Conservation (phyloP, 257 asterid species). For the Rubia yunnanensis region DNA sequence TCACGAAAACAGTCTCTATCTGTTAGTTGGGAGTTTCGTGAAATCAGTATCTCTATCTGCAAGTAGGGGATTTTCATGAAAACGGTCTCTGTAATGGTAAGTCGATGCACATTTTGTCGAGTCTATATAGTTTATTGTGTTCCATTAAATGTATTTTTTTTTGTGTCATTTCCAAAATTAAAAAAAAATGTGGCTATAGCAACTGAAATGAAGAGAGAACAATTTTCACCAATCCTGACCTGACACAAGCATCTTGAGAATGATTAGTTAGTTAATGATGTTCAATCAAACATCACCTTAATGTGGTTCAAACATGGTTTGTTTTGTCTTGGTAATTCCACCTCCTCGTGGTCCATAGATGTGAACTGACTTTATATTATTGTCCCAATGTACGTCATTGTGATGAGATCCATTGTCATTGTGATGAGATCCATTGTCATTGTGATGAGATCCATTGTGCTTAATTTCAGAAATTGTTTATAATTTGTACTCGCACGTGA, state of each 20-base stretch:
- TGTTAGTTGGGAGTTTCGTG: background rate
- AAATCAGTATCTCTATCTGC: too few relatives aligned
- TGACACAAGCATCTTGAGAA: background rate
- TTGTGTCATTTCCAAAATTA: slow-evolving; percentile 4
- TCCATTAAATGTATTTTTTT: background rate
- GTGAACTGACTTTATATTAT: background rate
- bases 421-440: background rate
- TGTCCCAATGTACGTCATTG: background rate
- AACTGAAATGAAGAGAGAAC: slow-evolving; percentile 3
- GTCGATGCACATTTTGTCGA: background rate
- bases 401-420: background rate
- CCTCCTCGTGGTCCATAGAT: slow-evolving; percentile 10
- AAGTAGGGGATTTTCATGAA: background rate
- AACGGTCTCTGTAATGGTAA: background rate
- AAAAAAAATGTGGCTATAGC: slow-evolving; percentile 13
- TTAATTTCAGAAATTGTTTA: background rate
- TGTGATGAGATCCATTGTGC: background rate
- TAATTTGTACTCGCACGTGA: background rate
- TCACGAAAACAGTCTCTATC: background rate
- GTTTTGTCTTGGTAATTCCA: slow-evolving; percentile 1
- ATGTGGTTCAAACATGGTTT: background rate
- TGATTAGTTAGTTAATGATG: background rate
- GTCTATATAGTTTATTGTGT: background rate
- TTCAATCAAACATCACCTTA: background rate
- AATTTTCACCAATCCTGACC: slow-evolving; percentile 8